A percentile compares a stretch with the other conserved stretches of the same genome.
Evolutionary conservation across 768 basidiomycete species (phyloP).

Genomic region (Fomitopsis pulvina): DNA sequence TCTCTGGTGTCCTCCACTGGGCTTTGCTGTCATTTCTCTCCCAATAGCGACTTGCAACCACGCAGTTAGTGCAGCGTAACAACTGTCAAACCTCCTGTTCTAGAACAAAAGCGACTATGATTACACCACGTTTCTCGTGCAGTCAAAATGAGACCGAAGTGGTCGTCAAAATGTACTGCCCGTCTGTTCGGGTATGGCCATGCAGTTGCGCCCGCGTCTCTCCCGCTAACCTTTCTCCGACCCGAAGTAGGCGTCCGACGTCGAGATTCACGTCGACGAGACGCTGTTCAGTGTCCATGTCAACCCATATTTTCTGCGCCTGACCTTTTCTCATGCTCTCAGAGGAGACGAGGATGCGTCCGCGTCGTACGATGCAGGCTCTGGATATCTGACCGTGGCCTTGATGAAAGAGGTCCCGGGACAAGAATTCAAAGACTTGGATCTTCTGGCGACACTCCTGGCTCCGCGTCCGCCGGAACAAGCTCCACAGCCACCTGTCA

Average conservation of each 20-base stretch:
- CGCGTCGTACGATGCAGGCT: slow-evolving; percentile 68
- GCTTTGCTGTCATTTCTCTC: too few relatives aligned
- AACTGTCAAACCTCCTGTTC: too few relatives aligned
- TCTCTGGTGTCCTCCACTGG: too few relatives aligned
- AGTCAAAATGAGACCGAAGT: slow-evolving; percentile 27
- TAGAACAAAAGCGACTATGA: slow-evolving; percentile 22
- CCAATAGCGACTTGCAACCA: too few relatives aligned
- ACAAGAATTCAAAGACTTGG: slow-evolving; percentile 69
- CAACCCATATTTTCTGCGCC: slow-evolving; percentile 79
- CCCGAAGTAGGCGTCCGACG: slow-evolving; percentile 64
- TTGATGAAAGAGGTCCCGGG: slow-evolving; percentile 63
- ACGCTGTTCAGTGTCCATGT: slow-evolving; percentile 67
- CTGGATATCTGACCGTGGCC: slow-evolving; percentile 72
- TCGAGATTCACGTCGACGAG: slow-evolving; percentile 72
- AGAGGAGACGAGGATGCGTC: slow-evolving; percentile 60
- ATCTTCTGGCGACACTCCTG: slow-evolving; percentile 70
- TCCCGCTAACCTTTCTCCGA: slow-evolving; percentile 1
- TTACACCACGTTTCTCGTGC: slow-evolving; percentile 34
- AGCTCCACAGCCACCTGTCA: slow-evolving; percentile 29
- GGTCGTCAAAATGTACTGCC: slow-evolving; percentile 27
- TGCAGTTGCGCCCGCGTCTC: neutral
- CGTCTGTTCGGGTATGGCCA: slow-evolving; percentile 27
- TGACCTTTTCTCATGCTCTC: slow-evolving; percentile 64
- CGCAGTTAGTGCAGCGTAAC: too few relatives aligned
- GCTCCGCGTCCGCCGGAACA: slow-evolving; percentile 49